Evolutionary conservation across 2,329 filamentous ascomycete species (phyloP).

Genomic region (Ceratocystis eucalypticola): DNA sequence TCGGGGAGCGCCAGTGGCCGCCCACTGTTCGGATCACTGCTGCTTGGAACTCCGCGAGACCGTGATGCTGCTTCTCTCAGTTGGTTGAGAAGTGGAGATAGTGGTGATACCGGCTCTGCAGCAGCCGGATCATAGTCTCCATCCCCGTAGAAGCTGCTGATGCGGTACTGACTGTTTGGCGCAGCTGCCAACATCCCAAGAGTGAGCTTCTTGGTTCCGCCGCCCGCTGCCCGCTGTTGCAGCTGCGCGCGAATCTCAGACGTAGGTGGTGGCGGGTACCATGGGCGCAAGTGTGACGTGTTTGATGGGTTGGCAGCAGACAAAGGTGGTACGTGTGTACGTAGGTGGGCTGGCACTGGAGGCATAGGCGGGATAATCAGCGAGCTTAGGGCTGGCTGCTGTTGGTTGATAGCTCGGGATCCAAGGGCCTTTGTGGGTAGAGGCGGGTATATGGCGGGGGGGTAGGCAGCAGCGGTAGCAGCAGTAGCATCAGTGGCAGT

Average conservation of each 20-base stretch:
- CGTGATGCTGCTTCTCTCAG: conserved; percentile 15
- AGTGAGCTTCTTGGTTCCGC: conserved; percentile 12
- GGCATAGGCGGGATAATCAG: conserved; percentile 17
- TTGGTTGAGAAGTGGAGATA: conserved; percentile 22
- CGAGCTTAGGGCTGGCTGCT: not conserved
- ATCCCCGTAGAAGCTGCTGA: conserved; percentile 14
- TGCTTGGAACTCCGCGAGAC: not conserved
- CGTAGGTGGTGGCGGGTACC: conserved; percentile 21
- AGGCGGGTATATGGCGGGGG: not conserved
- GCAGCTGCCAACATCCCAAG: conserved; percentile 16
- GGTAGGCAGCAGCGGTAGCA: not conserved
- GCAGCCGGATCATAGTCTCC: not conserved
- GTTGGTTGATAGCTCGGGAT: conserved; percentile 9
- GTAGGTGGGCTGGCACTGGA: conserved; percentile 12
- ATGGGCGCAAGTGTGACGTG: conserved; percentile 5
- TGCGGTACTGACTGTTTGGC: conserved; percentile 4
- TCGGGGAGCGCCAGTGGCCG: conserved; percentile 16
- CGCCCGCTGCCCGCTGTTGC: not conserved
- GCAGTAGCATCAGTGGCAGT: not conserved
- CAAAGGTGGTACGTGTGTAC: not conserved
- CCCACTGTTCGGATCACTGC: not conserved
- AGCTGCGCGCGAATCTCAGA: conserved; percentile 7
- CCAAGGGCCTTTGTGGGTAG: conserved; percentile 9
- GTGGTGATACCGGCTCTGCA: conserved; percentile 21
- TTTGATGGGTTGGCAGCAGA: not conserved